Base-by-base conservation (phyloP, 305 asterid genomes). In the Rubia occidens region DNA sequence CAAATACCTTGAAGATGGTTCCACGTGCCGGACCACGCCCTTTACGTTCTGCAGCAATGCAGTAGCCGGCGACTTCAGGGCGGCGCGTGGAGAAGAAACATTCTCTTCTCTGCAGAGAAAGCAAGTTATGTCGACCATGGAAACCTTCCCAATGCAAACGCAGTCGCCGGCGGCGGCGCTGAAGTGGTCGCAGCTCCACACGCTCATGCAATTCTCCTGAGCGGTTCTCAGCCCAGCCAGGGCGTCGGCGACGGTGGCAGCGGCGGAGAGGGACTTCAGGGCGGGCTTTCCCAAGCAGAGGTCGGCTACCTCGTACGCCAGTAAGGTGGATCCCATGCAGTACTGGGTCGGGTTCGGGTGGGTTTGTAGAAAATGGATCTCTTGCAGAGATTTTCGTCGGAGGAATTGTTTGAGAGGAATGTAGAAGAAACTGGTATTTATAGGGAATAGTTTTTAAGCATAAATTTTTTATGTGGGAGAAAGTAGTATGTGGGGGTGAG, bases 251-350 rank as follows among this genome's bases (percentile, higher is more conserved):
- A 86, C 72, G 60, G 95, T 80, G 77, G 89, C 81, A 32, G 95
- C 74, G 64, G 80, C 79, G 66, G 95, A 70, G 67, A 93, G 89
- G 20, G 84, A 82, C 69, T 64, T 88, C 56, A 91, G 87, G 32
- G 96, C 86, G 47, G 95, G 96, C 87, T 89, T 91, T 70, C 96
- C 98, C n/a, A 91, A 69, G 79, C 98, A 89, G 69, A 91, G 90
- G 75, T 91, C 98, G 59, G 95, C 88, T 81, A 88, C 92, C 86
- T 82, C 89, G 64, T 80, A 71, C 1, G 78, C 79, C 66, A 86
- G 74, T 55, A 88, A 76, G 4, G 77, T 72, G 78, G 74, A 75
- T 81, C 93, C 96, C 97, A 91, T 91, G 78, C 88, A 82, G 79
- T 14, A 44, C 8, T 11, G 29, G 11, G 26, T 4, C 0, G 5